phyloP scores from a whole-genome alignment of 2,329 filamentous ascomycete genomes.

The Scedosporium minutisporum region DNA sequence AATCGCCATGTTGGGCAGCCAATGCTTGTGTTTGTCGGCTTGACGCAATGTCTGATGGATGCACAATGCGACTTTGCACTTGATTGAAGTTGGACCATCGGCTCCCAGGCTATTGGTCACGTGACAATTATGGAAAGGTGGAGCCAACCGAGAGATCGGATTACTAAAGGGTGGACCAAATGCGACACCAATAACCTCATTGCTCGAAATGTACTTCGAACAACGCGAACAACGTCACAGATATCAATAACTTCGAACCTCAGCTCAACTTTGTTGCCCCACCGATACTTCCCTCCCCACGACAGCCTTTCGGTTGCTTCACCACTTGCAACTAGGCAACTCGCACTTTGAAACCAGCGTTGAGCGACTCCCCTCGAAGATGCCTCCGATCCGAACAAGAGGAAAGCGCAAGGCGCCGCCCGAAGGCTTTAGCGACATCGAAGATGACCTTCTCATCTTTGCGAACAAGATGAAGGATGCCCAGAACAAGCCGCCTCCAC shows the following conservation, averaged over 20 bases:
- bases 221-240: too few relatives aligned
- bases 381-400: constrained; percentile 69
- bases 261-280: background rate
- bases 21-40: constrained; percentile 12
- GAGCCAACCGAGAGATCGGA: background rate
- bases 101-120: background rate
- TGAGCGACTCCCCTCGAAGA: constrained; percentile 22
- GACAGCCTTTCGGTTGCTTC: background rate
- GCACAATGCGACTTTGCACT: background rate
- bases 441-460: constrained; percentile 78
- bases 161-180: background rate
- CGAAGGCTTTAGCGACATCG: constrained; percentile 79
- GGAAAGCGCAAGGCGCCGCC: constrained; percentile 75
- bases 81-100: background rate
- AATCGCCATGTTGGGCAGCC: constrained; percentile 62
- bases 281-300: background rate
- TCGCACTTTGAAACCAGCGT: background rate
- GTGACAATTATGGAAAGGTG: background rate
- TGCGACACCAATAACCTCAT: background rate
- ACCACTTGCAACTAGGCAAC: background rate
- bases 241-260: background rate
- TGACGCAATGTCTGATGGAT: background rate
- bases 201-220: too few relatives aligned
- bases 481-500: constrained; percentile 77
- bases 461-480: constrained; percentile 91